Evolutionary conservation across 1,139 yeast genomes (phyloP).

Genomic region (Yamadazyma oceani): DNA sequence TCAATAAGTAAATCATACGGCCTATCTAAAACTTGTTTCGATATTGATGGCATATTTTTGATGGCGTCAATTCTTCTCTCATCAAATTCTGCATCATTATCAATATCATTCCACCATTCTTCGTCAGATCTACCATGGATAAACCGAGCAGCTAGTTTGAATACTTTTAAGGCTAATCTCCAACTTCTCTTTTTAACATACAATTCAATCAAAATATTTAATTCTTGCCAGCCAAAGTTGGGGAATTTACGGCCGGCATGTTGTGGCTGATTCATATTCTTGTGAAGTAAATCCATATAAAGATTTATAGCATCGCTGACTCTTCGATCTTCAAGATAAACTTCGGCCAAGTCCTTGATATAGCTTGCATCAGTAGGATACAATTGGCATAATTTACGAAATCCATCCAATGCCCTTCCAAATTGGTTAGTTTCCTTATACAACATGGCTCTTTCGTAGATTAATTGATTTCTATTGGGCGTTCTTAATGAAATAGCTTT

Average conservation of each 20-base stretch:
- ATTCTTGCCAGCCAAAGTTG: constrained; percentile 80
- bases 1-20: constrained; percentile 70
- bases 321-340: constrained; percentile 74
- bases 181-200: constrained; percentile 68
- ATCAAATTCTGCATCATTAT: constrained; percentile 82
- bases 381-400: constrained; percentile 58
- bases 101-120: constrained; percentile 77
- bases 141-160: constrained; percentile 81
- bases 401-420: constrained; percentile 74
- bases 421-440: constrained; percentile 64
- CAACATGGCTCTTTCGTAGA: constrained; percentile 62
- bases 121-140: constrained; percentile 71
- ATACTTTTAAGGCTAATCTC: constrained; percentile 59
- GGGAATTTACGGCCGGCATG: constrained; percentile 27
- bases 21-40: constrained; percentile 21
- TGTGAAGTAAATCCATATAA: constrained; percentile 65
- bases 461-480: constrained; percentile 51
- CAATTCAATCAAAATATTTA: constrained; percentile 80
- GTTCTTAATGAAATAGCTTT: constrained; percentile 64
- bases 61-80: constrained; percentile 48
- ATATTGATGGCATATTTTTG: constrained; percentile 20
- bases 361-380: constrained; percentile 65
- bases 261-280: constrained; percentile 39
- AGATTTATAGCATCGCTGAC: constrained; percentile 78
- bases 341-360: constrained; percentile 71